phyloP scores from a whole-genome alignment of 1,139 yeast species.

The Spathaspora sp. region DNA sequence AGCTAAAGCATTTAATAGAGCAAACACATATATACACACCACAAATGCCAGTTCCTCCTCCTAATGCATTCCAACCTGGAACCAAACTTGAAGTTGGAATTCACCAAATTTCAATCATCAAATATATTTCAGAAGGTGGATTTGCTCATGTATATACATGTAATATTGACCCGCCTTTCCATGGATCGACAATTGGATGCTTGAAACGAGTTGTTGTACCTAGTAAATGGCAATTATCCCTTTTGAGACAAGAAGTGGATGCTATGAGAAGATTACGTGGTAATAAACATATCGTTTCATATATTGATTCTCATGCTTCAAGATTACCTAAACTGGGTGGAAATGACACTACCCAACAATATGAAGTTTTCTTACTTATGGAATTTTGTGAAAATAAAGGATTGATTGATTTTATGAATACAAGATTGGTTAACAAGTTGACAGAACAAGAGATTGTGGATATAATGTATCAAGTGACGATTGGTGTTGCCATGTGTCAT shows the following conservation, averaged over 20 bases:
- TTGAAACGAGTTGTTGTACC: slow-evolving; percentile 76
- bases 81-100: slow-evolving; percentile 64
- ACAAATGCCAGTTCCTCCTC: slow-evolving; percentile 32
- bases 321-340: slow-evolving; percentile 30
- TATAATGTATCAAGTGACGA: slow-evolving; percentile 79
- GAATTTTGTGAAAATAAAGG: slow-evolving; percentile 89
- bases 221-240: slow-evolving; percentile 64
- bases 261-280: slow-evolving; percentile 82
- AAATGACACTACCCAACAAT: slow-evolving; percentile 44
- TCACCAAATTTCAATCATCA: slow-evolving; percentile 55
- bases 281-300: slow-evolving; percentile 76
- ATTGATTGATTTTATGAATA: slow-evolving; percentile 89
- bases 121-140: slow-evolving; percentile 72
- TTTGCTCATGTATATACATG: slow-evolving; percentile 79
- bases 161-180: slow-evolving; percentile 50
- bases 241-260: slow-evolving; percentile 75
- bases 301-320: slow-evolving; percentile 95
- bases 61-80: slow-evolving; percentile 62
- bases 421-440: slow-evolving; percentile 78
- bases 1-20: neutral
- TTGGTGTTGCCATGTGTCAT: slow-evolving; percentile 89
- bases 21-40: neutral
- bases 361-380: slow-evolving; percentile 90
- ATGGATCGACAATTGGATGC: slow-evolving; percentile 55
- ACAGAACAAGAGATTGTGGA: slow-evolving; percentile 79